phyloP scores from a whole-genome alignment of 257 asterid genomes.

The Solanum lignicaule region DNA sequence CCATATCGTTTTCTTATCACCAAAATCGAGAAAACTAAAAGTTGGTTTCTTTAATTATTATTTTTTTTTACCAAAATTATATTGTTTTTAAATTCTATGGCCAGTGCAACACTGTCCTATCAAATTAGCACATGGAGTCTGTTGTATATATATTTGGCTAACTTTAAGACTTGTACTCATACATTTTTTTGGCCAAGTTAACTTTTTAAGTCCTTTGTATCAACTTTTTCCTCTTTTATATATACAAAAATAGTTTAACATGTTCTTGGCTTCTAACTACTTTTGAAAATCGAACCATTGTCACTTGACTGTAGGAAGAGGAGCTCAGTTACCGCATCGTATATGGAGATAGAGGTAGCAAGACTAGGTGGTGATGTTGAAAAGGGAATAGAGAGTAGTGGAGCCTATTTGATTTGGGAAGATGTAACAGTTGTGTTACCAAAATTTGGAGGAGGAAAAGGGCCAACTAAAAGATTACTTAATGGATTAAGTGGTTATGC shows the following conservation, averaged over 20 bases:
- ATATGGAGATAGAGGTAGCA: neutral
- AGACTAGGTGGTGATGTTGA: constrained; percentile 7
- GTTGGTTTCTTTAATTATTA: neutral
- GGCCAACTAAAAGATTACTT: constrained; percentile 58
- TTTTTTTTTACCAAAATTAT: neutral
- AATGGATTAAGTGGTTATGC: constrained; percentile 66
- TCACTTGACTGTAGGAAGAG: neutral
- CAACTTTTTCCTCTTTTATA: neutral
- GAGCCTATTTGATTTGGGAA: constrained; percentile 58
- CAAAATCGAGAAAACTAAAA: neutral
- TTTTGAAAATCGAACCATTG: neutral
- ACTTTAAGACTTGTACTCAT: neutral
- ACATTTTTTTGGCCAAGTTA: neutral
- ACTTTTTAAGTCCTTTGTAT: neutral
- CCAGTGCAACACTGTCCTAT: neutral
- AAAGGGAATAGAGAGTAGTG: constrained; percentile 4
- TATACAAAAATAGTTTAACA: neutral
- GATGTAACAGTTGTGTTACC: constrained; percentile 64
- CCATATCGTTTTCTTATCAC: neutral
- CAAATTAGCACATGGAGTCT: neutral
- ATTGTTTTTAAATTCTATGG: neutral
- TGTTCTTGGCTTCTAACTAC: neutral
- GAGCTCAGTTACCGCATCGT: neutral
- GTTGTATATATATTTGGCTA: neutral
- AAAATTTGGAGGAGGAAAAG: constrained; percentile 44